Evolutionary conservation across 2,329 filamentous ascomycete genomes (phyloP), one percentile per base, ranked within the genome.

Genomic region (Colletotrichum somersetense): DNA sequence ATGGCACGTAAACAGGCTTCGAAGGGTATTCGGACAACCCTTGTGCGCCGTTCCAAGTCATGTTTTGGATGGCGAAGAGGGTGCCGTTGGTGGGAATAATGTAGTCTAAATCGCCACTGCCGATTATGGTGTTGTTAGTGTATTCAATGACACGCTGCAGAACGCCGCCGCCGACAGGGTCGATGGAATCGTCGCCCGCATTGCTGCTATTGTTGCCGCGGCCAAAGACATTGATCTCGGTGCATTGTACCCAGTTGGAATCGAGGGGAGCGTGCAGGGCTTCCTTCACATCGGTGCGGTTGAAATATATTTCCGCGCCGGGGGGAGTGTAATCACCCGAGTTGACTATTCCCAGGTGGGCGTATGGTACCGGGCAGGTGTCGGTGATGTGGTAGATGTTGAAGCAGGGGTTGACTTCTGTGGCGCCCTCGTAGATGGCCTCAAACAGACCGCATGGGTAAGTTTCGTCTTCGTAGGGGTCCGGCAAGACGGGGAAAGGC

Each of bases 321-420:
- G 82, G 83, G 0, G 93, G 92, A 0, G 88, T 77, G 80, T 95
- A 96, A 33, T 81, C 79, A 71, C 90, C 84, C 2, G 86, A 85
- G 30, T 91, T 91, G 0, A 92, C 91, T 80, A 92, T 91, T n/a
- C 89, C 90, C 2, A 95, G 84, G 0, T 92, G 89, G 67, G 94
- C 91, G 87, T 89, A 93, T 1, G 89, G 83, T 3, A 90, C 75
- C 0, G 93, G 93, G 78, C 93, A 96, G 14, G 91, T 92, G 6
- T 89, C 91, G 5, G 89, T 89, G 18, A 96, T 88, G 67, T 93
- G 89, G 82, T 96, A 96, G n/a, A 93, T 83, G 79, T 94, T 90
- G 81, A 92, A 97, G 83, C 94, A 96, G 0, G 93, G 93, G 82
- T 96, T 96, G 44, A 89, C 81, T 1, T 83, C 77, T 5, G 84